Evolutionary conservation across 2,329 filamentous ascomycete species (phyloP).

Genomic region (Penicillium sp.): DNA sequence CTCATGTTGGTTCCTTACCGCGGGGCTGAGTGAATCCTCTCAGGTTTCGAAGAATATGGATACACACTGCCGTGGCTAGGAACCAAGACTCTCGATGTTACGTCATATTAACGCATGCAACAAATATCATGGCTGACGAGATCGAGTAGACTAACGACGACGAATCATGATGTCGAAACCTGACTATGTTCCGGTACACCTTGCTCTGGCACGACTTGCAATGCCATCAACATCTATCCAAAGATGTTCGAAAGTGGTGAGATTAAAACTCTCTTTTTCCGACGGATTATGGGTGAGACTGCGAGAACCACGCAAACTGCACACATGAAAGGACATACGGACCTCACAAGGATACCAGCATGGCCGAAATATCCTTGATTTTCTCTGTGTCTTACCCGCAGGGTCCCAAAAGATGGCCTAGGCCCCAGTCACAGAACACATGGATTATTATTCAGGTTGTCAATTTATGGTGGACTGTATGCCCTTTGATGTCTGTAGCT

Average conservation of each 20-base stretch:
- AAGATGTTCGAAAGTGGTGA: too few species aligned
- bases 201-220: too few species aligned
- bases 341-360: background rate
- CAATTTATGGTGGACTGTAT: background rate
- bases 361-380: background rate
- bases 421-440: background rate
- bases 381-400: background rate
- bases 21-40: too few species aligned
- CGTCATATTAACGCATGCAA: background rate
- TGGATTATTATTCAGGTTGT: background rate
- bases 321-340: background rate
- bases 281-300: too few species aligned
- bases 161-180: too few species aligned
- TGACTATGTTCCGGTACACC: too few species aligned
- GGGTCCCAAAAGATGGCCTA: background rate
- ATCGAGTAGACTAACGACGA: background rate
- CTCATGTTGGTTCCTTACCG: background rate
- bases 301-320: background rate
- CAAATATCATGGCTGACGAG: background rate
- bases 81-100: background rate
- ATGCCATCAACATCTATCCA: too few species aligned
- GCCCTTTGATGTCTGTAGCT: background rate
- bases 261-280: too few species aligned
- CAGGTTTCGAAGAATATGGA: background rate
- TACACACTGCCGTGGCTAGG: background rate